Evolutionary conservation across 2,329 filamentous ascomycete species (phyloP).

Genomic region (Epicoccum nigrum): DNA sequence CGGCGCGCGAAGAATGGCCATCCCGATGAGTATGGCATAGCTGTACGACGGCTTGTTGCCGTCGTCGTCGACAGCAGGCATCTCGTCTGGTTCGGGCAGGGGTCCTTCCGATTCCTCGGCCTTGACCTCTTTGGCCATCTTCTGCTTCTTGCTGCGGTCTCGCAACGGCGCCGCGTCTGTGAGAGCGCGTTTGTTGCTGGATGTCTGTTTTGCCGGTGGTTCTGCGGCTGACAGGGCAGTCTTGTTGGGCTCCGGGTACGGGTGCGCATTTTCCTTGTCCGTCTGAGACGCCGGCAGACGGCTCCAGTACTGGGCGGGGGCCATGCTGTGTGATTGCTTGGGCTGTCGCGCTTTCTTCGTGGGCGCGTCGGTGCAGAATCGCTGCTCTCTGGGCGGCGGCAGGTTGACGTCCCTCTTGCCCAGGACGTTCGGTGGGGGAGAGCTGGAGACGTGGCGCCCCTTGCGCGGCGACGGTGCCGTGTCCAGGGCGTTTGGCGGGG

Average conservation of each 20-base stretch:
- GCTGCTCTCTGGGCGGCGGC: slow-evolving; percentile 65
- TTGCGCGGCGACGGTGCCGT: slow-evolving; percentile 72
- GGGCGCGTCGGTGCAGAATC: slow-evolving; percentile 68
- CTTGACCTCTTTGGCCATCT: slow-evolving; percentile 60
- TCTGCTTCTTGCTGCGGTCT: slow-evolving; percentile 74
- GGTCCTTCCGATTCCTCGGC: slow-evolving; percentile 50
- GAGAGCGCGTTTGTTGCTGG: slow-evolving; percentile 62
- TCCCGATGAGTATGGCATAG: slow-evolving; percentile 93
- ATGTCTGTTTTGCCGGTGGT: slow-evolving; percentile 37
- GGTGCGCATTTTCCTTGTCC: slow-evolving; percentile 58
- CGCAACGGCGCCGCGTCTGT: slow-evolving; percentile 76
- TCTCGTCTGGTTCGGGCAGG: slow-evolving; percentile 76
- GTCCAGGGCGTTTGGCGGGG: slow-evolving; percentile 59
- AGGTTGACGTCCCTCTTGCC: slow-evolving; percentile 71
- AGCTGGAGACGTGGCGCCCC: slow-evolving; percentile 61
- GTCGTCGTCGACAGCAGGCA: slow-evolving; percentile 82
- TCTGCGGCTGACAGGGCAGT: slow-evolving; percentile 33
- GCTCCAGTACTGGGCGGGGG: slow-evolving; percentile 61
- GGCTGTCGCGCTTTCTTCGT: slow-evolving; percentile 65
- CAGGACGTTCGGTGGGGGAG: slow-evolving; percentile 64
- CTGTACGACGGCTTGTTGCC: slow-evolving; percentile 88
- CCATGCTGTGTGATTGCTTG: slow-evolving; percentile 39
- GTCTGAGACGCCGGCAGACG: slow-evolving; percentile 54
- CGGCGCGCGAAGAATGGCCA: slow-evolving; percentile 90
- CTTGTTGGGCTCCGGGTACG: slow-evolving; percentile 47